phyloP scores from a whole-genome alignment of 495 filamentous ascomycete genomes.

The Xylaria palmicola region DNA sequence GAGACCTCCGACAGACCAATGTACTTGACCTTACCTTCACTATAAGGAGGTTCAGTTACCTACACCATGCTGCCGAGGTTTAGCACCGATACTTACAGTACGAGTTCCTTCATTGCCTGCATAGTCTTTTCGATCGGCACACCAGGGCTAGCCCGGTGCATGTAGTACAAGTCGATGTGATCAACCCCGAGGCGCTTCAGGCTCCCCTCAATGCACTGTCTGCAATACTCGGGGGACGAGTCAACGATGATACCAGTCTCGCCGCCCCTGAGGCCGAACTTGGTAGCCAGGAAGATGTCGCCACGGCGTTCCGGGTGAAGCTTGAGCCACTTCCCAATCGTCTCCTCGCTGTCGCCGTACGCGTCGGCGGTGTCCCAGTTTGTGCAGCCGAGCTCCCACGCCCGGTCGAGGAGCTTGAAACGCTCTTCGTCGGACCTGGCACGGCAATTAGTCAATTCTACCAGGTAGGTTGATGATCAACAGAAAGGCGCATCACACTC shows the following conservation, averaged over 20 bases:
- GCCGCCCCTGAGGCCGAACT: constrained; percentile 44
- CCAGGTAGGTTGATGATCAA: not conserved
- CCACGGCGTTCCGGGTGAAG: constrained; percentile 45
- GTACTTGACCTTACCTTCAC: constrained; percentile 52
- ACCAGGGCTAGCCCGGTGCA: constrained; percentile 52
- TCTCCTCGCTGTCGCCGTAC: constrained; percentile 52
- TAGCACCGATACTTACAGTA: constrained; percentile 25
- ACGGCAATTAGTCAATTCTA: not conserved
- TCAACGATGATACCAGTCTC: constrained; percentile 27
- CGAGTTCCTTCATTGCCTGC: constrained; percentile 46
- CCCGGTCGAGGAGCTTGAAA: constrained; percentile 48
- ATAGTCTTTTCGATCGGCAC: constrained; percentile 67
- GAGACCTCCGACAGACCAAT: constrained; percentile 49
- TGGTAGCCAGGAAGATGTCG: constrained; percentile 59
- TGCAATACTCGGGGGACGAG: constrained; percentile 54
- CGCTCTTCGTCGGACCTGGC: constrained; percentile 42
- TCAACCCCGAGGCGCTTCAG: constrained; percentile 52
- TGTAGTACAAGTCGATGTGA: constrained; percentile 61
- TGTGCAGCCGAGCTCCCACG: constrained; percentile 45
- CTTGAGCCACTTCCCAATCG: constrained; percentile 56
- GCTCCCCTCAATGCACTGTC: constrained; percentile 49
- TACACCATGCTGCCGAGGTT: not conserved
- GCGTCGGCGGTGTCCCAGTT: constrained; percentile 53
- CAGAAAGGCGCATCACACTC: not conserved
- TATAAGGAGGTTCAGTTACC: constrained; percentile 14